Conservation (phyloP, 192 early-diverging fungal species). For the Coemansia sp. region DNA sequence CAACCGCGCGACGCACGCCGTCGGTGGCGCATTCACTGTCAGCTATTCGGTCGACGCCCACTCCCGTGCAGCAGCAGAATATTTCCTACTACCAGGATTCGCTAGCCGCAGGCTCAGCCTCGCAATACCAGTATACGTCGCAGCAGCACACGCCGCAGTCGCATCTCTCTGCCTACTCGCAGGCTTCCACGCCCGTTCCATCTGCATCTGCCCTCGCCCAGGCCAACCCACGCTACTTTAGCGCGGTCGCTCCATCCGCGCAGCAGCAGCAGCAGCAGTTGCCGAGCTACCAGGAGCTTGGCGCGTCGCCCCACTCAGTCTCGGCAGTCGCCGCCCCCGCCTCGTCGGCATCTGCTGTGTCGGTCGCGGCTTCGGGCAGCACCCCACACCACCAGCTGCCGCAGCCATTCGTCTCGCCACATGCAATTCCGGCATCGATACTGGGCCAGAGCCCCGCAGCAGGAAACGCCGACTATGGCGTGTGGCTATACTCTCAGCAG, state of each 20-base stretch:
- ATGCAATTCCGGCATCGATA: conserved; percentile 43
- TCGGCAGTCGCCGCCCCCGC: conserved; percentile 16
- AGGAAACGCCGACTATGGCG: conserved; percentile 39
- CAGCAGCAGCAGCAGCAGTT: conserved; percentile 14
- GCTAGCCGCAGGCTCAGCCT: not conserved
- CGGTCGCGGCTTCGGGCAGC: conserved; percentile 8
- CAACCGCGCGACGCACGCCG: conserved; percentile 19
- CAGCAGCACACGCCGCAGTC: conserved; percentile 23
- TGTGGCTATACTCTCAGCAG: conserved; percentile 52
- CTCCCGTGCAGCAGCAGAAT: conserved; percentile 17
- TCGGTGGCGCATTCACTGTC: conserved; percentile 35
- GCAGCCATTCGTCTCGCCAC: conserved; percentile 40
- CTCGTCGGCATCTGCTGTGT: conserved; percentile 1
- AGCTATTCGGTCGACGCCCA: conserved; percentile 42
- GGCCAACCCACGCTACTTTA: conserved; percentile 14
- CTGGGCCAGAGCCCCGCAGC: conserved; percentile 43
- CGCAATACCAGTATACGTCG: conserved; percentile 16
- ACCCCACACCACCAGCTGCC: conserved; percentile 27
- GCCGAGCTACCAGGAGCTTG: conserved; percentile 29
- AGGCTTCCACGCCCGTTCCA: conserved; percentile 11
- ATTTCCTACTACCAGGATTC: conserved; percentile 22
- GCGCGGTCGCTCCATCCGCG: not conserved
- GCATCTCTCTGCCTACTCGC: conserved; percentile 16
- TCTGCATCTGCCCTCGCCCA: conserved; percentile 11
- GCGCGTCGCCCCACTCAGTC: conserved; percentile 15